Conservation (phyloP, 257 asterid species). For the Marsdenia floribunda region DNA sequence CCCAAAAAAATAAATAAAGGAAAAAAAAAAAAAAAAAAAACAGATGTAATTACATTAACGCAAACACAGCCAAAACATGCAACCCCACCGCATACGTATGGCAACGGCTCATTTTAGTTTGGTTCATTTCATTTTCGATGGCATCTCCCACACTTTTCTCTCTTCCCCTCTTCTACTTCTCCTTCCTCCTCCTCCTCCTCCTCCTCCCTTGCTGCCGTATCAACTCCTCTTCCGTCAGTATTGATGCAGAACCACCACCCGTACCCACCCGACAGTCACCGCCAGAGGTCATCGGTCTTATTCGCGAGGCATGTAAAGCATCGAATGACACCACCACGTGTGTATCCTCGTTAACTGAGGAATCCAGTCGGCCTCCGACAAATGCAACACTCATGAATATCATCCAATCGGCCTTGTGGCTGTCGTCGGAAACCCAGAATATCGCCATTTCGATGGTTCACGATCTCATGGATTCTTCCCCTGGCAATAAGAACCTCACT, state of each 20-base stretch:
- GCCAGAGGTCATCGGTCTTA: slow-evolving; percentile 12
- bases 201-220: slow-evolving; percentile 16
- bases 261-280: slow-evolving; percentile 2
- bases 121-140: slow-evolving; percentile 29
- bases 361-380: slow-evolving; percentile 20
- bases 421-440: slow-evolving; percentile 26
- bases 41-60: neutral
- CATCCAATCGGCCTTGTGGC: slow-evolving; percentile 38
- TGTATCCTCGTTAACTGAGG: slow-evolving; percentile 21
- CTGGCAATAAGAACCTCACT: slow-evolving; percentile 39
- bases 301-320: slow-evolving; percentile 45
- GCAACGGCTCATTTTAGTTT: neutral
- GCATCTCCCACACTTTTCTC: slow-evolving; percentile 22
- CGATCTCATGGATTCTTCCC: slow-evolving; percentile 27
- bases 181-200: slow-evolving; percentile 6
- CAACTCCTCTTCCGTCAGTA: neutral
- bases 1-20: neutral
- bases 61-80: neutral
- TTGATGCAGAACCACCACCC: slow-evolving; percentile 16
- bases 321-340: slow-evolving; percentile 44
- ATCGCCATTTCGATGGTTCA: slow-evolving; percentile 37
- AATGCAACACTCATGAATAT: slow-evolving; percentile 30
- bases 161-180: neutral
- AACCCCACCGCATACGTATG: neutral
- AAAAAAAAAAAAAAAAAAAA: no score